Evolutionary conservation across 2,329 filamentous ascomycete species (phyloP), one percentile per base, ranked within the genome.

Genomic region (Saccharata proteae): DNA sequence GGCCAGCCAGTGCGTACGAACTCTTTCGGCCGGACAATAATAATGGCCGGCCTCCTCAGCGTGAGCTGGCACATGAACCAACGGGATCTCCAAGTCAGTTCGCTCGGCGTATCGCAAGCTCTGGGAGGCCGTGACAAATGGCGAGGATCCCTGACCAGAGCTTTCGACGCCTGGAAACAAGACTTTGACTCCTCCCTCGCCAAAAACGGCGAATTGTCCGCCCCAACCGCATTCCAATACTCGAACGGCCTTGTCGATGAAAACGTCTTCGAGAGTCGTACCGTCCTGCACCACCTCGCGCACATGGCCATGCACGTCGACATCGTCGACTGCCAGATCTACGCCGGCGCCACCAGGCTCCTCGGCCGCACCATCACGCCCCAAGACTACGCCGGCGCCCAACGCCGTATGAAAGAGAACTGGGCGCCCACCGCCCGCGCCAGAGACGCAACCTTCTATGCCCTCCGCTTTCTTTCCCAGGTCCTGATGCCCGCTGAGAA

Each of bases 291-390:
- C 49, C 84, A 93, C 46, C 65, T 98, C 9, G 90, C 90, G 1
- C 90, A 96, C 54, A 94, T 98, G 83, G 84, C 85, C 3, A 93
- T 93, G 71, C 85, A 96, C 49, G 85, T 93, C 15, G 88, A 96
- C 49, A 84, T 96, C 32, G 82, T 93, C n/a, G 88, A 96, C 53
- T 88, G 85, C 47, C 88, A 96, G 57, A 92, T 96, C 42, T 94
- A 90, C 53, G 90, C 88, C 4, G 77, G 86, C 6, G 84, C 88
- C 1, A 82, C 78, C 43, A 71, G 86, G 17, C 68, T 94, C 2
- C 71, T 96, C 4, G 88, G 90, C 14, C 76, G 88, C 27, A 77
- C 78, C 1, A 92, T 96, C 38, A 85, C 82, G 1, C 66, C 74
- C 2, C 74, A 82, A 39, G 90, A 96, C 55, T 77, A 90, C 35